phyloP scores from a whole-genome alignment of 2,329 filamentous ascomycete species.

The Fusarium lateritium region DNA sequence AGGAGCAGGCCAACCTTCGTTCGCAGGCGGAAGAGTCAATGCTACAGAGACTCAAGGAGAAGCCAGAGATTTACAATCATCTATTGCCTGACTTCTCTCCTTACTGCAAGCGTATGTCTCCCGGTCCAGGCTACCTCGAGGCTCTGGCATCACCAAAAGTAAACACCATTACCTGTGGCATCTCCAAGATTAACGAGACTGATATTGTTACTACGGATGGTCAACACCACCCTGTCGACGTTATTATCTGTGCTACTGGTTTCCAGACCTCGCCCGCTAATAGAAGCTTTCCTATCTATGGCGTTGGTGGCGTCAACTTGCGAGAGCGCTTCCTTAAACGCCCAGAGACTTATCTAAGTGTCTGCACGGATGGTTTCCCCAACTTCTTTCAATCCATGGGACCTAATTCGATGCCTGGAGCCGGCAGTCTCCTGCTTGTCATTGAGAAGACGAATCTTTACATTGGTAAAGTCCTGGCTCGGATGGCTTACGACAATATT shows the following conservation, averaged over 20 bases:
- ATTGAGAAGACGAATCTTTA: slow-evolving; percentile 25
- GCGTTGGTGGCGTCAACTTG: neutral
- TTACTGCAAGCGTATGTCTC: slow-evolving; percentile 25
- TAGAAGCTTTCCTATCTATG: slow-evolving; percentile 25
- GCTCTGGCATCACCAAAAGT: slow-evolving; percentile 22
- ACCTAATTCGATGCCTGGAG: slow-evolving; percentile 14
- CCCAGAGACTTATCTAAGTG: slow-evolving; percentile 25
- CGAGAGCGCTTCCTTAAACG: slow-evolving; percentile 23
- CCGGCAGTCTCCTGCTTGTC: neutral
- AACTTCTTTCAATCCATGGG: slow-evolving; percentile 30
- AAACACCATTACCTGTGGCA: slow-evolving; percentile 5
- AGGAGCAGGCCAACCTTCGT: slow-evolving; percentile 5
- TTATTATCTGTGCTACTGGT: slow-evolving; percentile 12
- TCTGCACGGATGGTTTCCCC: slow-evolving; percentile 25
- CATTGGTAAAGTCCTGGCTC: slow-evolving; percentile 10
- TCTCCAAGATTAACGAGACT: neutral
- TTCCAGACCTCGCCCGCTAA: slow-evolving; percentile 22
- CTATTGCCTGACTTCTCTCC: slow-evolving; percentile 14
- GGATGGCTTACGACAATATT: slow-evolving; percentile 23
- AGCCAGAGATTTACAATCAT: slow-evolving; percentile 18
- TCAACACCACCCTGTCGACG: slow-evolving; percentile 4
- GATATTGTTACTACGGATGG: slow-evolving; percentile 7
- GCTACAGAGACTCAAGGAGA: neutral
- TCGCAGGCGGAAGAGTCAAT: slow-evolving; percentile 8
- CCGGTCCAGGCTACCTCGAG: slow-evolving; percentile 18